Evolutionary conservation across 768 basidiomycete genomes (phyloP), one percentile per base, ranked within the genome.

Genomic region (Naganishia randhawae): DNA sequence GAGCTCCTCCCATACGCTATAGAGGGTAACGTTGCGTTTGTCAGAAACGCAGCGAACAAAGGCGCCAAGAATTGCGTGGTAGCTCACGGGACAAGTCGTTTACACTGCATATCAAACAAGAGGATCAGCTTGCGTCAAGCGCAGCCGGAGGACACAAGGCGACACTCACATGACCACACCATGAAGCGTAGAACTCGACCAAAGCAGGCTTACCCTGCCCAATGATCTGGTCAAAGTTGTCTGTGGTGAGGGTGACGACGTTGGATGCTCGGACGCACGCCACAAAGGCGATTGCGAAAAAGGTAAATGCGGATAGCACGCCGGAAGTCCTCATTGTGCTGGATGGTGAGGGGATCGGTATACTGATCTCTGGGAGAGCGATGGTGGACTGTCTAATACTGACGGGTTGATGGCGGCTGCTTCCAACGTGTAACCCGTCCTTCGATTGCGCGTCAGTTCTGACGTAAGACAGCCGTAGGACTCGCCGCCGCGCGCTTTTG

Each of bases 41-140:
- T 42, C 14, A 42, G 14, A 42, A 42, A n/a, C n/a, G n/a, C n/a
- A n/a, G n/a, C n/a, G n/a, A n/a, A n/a, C n/a, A n/a, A n/a, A n/a
- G n/a, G n/a, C n/a, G n/a, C n/a, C n/a, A n/a, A n/a, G n/a, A n/a
- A n/a, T n/a, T n/a, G n/a, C n/a, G n/a, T n/a, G n/a, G 41, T n/a
- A 93, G 84, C 74, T 88, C 91, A 65, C 90, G 88, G 75, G 85
- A 90, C 65, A 88, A 90, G 67, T 88, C 81, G 57, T 92, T 92
- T 74, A 95, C 71, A 65, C 68, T 65, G 74, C 74, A 69, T n/a
- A n/a, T 25, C 37, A 13, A 57, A 14, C n/a, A 19, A 50, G 13
- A 3, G 2, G 19, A 37, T 65, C 35, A 65, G 50, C 45, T 35
- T 17, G 19, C 33, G 9, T 45, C n/a, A 35, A 3, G 19, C n/a